Evolutionary conservation across 139 green algal species (phyloP).

Genomic region (Chlamydomonas sp.): DNA sequence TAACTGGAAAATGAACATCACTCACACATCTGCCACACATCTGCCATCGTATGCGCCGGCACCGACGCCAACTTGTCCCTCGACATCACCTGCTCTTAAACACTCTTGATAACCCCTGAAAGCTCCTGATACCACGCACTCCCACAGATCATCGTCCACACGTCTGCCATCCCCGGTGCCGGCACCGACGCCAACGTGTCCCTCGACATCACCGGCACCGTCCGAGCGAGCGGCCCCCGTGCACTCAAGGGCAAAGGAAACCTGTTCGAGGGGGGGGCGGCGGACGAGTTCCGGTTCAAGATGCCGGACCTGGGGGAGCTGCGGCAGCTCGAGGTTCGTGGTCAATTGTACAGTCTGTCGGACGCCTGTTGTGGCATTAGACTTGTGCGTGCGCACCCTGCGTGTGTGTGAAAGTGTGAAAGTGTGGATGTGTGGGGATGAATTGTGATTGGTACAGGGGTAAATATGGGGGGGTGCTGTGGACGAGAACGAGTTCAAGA

Average conservation of each 20-base stretch:
- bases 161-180: slow-evolving; percentile 38
- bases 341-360: too few relatives aligned
- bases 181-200: slow-evolving; percentile 56
- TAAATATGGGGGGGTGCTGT: slow-evolving; percentile 23
- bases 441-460: too few relatives aligned
- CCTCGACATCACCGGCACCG: slow-evolving; percentile 38
- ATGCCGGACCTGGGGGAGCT: slow-evolving; percentile 33
- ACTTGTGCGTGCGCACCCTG: too few relatives aligned
- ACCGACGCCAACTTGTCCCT: slow-evolving; percentile 53
- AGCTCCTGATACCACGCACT: too few relatives aligned
- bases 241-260: slow-evolving; percentile 35
- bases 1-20: too few relatives aligned
- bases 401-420: too few relatives aligned
- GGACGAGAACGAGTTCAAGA: slow-evolving; percentile 29
- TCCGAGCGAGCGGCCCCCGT: slow-evolving; percentile 16
- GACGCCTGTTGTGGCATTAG: too few relatives aligned
- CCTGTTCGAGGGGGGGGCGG: slow-evolving; percentile 35
- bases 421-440: not conserved
- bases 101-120: too few relatives aligned
- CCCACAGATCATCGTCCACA: slow-evolving; percentile 35
- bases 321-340: too few relatives aligned
- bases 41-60: slow-evolving; percentile 40
- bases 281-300: slow-evolving; percentile 30
- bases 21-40: slow-evolving; percentile 32
- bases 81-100: too few relatives aligned